phyloP scores from a whole-genome alignment of 768 basidiomycete species.

The Asterophora parasitica region DNA sequence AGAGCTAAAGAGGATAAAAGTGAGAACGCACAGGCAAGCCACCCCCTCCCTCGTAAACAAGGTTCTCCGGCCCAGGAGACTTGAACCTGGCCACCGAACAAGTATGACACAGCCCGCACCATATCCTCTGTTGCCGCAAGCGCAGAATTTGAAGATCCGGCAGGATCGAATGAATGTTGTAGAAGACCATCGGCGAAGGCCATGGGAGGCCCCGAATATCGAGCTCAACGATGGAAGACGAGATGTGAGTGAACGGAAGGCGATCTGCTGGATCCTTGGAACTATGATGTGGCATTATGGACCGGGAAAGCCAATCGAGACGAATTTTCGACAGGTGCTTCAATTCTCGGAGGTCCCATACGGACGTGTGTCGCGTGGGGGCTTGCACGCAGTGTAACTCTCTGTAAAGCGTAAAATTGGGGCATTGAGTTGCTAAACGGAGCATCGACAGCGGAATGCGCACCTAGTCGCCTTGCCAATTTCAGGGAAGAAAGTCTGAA shows the following conservation, averaged over 20 bases:
- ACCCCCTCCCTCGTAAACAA: conserved; percentile 27
- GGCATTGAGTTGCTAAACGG: neutral
- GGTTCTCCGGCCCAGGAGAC: conserved; percentile 18
- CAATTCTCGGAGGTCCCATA: conserved; percentile 25
- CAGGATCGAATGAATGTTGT: conserved; percentile 18
- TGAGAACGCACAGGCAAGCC: conserved; percentile 29
- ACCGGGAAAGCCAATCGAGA: conserved; percentile 24
- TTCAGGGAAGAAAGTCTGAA: conserved; percentile 22
- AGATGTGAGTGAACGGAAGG: conserved; percentile 23
- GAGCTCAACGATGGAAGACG: conserved; percentile 21
- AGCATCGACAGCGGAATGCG: neutral
- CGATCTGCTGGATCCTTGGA: conserved; percentile 13
- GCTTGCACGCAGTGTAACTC: conserved; percentile 27
- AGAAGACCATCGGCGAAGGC: conserved; percentile 27
- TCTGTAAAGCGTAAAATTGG: conserved; percentile 12
- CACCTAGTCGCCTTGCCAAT: conserved; percentile 19
- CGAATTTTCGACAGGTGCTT: conserved; percentile 19
- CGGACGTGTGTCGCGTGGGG: conserved; percentile 5
- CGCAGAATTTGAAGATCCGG: conserved; percentile 22
- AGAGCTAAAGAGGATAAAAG: too few species aligned
- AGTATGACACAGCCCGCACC: conserved; percentile 34
- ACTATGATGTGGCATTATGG: conserved; percentile 11
- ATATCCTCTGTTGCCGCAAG: conserved; percentile 22
- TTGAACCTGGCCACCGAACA: conserved; percentile 24
- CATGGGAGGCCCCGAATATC: conserved; percentile 27